Conservation (phyloP, 345 rosid genomes). For the Citrus trifoliata region DNA sequence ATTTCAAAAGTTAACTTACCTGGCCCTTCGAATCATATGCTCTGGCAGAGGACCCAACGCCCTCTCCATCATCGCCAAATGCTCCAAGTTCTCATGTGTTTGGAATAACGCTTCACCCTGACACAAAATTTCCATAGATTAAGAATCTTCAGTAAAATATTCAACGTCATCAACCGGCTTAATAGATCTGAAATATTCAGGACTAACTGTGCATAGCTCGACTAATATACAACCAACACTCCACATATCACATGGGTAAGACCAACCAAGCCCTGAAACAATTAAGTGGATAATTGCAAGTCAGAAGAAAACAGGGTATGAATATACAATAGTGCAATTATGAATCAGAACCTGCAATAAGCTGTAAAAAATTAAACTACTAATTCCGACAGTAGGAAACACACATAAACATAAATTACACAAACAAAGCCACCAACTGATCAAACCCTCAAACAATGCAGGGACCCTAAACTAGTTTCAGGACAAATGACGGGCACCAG, state of each 20-base stretch:
- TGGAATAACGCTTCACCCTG: conserved; percentile 85
- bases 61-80: conserved; percentile 84
- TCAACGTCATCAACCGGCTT: background rate
- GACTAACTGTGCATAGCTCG: conserved; percentile 70
- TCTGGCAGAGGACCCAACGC: conserved; percentile 66
- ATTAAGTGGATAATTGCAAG: background rate
- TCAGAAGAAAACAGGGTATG: background rate
- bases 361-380: background rate
- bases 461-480: background rate
- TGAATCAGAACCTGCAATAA: background rate
- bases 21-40: conserved; percentile 52
- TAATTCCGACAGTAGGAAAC: background rate
- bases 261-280: conserved; percentile 78
- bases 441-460: background rate
- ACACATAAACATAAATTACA: background rate
- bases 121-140: conserved; percentile 1
- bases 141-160: conserved; percentile 6
- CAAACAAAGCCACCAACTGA: background rate
- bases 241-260: conserved; percentile 86
- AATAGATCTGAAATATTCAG: background rate
- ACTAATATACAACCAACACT: conserved; percentile 77
- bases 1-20: conserved; percentile 27
- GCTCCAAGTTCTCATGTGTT: conserved; percentile 84
- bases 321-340: background rate
- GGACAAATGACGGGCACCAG: background rate